Base-by-base conservation (phyloP, 2,329 filamentous ascomycete species). In the Sclerotinia borealis region DNA sequence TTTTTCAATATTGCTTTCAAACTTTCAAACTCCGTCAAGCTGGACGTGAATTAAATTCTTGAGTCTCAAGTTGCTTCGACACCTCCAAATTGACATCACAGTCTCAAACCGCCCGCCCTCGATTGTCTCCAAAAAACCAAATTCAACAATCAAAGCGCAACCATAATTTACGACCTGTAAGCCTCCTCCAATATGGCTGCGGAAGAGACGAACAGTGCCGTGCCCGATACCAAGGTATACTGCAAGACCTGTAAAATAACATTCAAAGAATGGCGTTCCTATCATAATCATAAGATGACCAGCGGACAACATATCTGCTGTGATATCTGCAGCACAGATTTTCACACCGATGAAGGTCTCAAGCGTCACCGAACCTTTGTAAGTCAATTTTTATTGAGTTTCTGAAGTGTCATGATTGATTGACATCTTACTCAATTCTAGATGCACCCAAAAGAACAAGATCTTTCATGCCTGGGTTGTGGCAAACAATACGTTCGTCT, bases 381-480 rank as follows among this genome's bases (percentile, higher is more conserved):
- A 60, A 36, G 61, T 39, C 31, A 17, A 34, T 45, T 45, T 4
- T 4, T 9, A 45, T 36, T 7, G 29, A 36, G 5, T 7, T 13
- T 29, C 22, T 41, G 15, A 36, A n/a, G 36, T 13, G 10, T 11
- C 19, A 17, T 48, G 5, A 31, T 37, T 39, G 31, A 17, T 41
- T 54, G n/a, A 36, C 37, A 9, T 19, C 17, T 55, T 19, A 13
- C 11, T 10, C 27, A 54, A 61, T 29, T 10, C n/a, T 17, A 63
- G 61, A 45, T 51, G 22, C 61, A 63, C 29, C 45, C 61, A 59
- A 29, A 59, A 17, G 61, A 60, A 22, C 61, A 63, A 59, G 27
- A 59, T 25, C 43, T 63, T 11, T 13, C 27, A 15, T 63, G 61
- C 27, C 27, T 45, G 9, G 61, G 54, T 43, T 63, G 61, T 58